phyloP scores from a whole-genome alignment of 305 asterid genomes.

The Rubia tinctorum region DNA sequence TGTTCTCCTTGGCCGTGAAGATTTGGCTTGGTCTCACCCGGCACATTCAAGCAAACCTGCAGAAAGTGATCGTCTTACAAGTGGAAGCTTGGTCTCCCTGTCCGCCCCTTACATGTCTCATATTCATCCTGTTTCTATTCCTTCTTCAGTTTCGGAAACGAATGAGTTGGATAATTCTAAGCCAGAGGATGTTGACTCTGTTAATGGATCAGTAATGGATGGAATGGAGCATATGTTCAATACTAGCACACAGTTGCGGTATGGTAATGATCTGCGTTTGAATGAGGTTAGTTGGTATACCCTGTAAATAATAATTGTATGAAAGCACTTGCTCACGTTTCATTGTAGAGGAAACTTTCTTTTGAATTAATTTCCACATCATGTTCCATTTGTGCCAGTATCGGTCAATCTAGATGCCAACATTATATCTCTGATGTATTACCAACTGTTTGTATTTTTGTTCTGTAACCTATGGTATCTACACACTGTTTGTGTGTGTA shows the following conservation, averaged over 20 bases:
- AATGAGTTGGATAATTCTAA: slow-evolving; percentile 60
- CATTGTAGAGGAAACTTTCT: slow-evolving; percentile 2
- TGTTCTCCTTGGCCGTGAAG: slow-evolving; percentile 95
- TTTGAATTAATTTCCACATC: neutral
- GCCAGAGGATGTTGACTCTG: slow-evolving; percentile 67
- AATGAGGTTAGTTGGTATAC: slow-evolving; percentile 63
- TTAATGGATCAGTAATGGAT: slow-evolving; percentile 72
- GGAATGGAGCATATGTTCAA: slow-evolving; percentile 97
- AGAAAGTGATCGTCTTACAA: slow-evolving; percentile 49
- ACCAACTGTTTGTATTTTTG: neutral
- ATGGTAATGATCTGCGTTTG: slow-evolving; percentile 93
- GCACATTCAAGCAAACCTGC: slow-evolving; percentile 54
- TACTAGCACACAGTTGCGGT: slow-evolving; percentile 83
- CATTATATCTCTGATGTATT: neutral
- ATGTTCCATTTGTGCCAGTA: neutral
- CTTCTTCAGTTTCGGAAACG: slow-evolving; percentile 81
- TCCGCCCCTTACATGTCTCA: slow-evolving; percentile 92
- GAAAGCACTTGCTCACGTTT: neutral
- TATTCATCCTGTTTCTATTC: slow-evolving; percentile 80
- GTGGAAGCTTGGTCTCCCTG: slow-evolving; percentile 57
- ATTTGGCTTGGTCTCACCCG: slow-evolving; percentile 67
- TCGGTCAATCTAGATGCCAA: neutral
- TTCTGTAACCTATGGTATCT: neutral
- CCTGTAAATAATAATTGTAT: neutral
- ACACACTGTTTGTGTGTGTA: neutral